Conservation (phyloP, 2,329 filamentous ascomycete species). For the Ascocoryne sarcoides region DNA sequence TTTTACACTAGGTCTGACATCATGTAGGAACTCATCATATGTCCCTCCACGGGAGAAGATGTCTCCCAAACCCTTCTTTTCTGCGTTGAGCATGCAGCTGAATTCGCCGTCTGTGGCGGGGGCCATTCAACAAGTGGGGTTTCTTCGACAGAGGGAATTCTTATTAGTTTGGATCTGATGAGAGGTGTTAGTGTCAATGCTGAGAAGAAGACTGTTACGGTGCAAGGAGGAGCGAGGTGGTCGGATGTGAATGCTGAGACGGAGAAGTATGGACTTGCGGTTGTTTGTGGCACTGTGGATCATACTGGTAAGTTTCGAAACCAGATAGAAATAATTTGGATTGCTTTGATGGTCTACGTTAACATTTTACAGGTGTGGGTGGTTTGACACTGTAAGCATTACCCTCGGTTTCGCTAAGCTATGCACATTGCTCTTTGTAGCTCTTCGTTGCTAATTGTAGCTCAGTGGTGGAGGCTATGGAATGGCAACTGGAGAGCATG, state of each 20-base stretch:
- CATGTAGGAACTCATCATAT: slow-evolving; percentile 16
- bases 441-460: neutral
- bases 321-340: neutral
- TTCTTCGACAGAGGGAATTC: slow-evolving; percentile 16
- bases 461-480: slow-evolving; percentile 33
- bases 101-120: slow-evolving; percentile 14
- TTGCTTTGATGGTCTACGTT: no score
- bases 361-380: neutral
- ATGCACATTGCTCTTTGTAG: no score
- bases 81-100: slow-evolving; percentile 5
- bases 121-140: slow-evolving; percentile 14
- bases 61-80: slow-evolving; percentile 14
- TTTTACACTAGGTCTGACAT: no score
- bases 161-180: slow-evolving; percentile 10
- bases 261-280: slow-evolving; percentile 13
- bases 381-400: neutral
- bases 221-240: slow-evolving; percentile 20
- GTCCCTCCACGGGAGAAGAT: slow-evolving; percentile 12
- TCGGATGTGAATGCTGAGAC: slow-evolving; percentile 17
- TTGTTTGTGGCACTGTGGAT: slow-evolving; percentile 19
- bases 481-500: slow-evolving; percentile 37
- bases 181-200: slow-evolving; percentile 9
- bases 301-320: slow-evolving; percentile 2
- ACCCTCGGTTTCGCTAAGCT: no score
- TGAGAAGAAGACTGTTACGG: slow-evolving; percentile 12